Percentiles rank a stretch among this genome's conserved stretches.
Evolutionary conservation across 2,329 filamentous ascomycete species (phyloP).

Genomic region (Epichloe gansuensis): DNA sequence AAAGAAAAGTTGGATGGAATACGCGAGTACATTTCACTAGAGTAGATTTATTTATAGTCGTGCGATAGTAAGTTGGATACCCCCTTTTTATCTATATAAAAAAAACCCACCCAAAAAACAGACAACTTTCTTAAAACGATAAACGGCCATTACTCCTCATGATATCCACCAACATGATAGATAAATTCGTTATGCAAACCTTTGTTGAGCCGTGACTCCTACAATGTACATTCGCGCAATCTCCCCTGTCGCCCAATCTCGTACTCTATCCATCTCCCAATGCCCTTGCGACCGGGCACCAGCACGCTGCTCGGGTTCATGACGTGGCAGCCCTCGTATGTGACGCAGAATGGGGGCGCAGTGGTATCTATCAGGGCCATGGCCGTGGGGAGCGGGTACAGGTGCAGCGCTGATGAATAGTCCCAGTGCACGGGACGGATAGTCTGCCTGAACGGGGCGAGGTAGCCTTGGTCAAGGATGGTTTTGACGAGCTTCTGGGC

Average conservation of each 20-base stretch:
- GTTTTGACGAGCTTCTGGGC: slow-evolving; percentile 80
- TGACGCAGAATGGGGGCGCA: slow-evolving; percentile 70
- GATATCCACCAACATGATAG: neutral
- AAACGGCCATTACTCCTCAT: neutral
- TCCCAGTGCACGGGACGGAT: slow-evolving; percentile 84
- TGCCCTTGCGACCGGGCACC: slow-evolving; percentile 52
- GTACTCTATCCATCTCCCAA: slow-evolving; percentile 80
- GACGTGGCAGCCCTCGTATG: slow-evolving; percentile 90
- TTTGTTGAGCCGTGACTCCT: neutral
- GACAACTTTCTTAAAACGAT: neutral
- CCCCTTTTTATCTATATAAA: neutral
- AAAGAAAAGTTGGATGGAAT: neutral
- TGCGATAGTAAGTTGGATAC: neutral
- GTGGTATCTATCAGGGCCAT: slow-evolving; percentile 74
- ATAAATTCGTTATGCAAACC: neutral
- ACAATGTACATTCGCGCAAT: slow-evolving; percentile 51
- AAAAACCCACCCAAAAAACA: too few relatives aligned
- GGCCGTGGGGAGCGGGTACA: slow-evolving; percentile 81
- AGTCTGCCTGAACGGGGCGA: slow-evolving; percentile 74
- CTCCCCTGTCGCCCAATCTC: slow-evolving; percentile 51
- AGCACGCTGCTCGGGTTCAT: slow-evolving; percentile 81
- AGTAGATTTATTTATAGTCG: too few relatives aligned
- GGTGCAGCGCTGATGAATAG: slow-evolving; percentile 57
- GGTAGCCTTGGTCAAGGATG: slow-evolving; percentile 75
- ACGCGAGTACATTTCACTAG: neutral